Base-by-base conservation (phyloP, 2,329 filamentous ascomycete species). In the Arthrobotrys pseudoclavata region DNA sequence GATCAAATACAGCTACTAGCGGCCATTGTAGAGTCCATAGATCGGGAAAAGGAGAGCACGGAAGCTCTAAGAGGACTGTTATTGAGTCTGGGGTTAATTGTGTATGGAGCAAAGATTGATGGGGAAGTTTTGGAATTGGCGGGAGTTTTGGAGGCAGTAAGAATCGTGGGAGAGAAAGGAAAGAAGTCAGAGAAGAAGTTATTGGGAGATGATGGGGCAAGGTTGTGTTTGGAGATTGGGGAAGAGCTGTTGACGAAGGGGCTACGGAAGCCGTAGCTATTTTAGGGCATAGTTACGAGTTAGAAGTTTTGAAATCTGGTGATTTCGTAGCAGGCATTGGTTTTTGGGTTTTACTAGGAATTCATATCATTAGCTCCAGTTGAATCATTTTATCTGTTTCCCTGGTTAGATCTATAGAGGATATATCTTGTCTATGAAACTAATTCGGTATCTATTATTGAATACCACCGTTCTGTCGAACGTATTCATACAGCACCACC, bases 1-100 rank as follows among this genome's bases (percentile, higher is more conserved):
- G 90, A 92, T 74, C 91, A 96, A 82, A 88, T 96, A 0, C 94
- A 97, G 83, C 85, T 98, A 4, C 89, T 91, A 0, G 94, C 94
- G 0, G 91, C 92, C 0, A 84, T 96, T 6, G 85, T 97, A 0
- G 94, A 97, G 83, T 91, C 92, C 1, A 88, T 95, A 0, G 83
- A 83, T 18, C 83, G 84, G 4, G 87, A 89, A 76, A 69, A 83
- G 55, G 83, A 87, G 79, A 87, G 84, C 82, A 83, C 83, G 10
- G 94, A 97, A 81, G 91, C 92, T 0, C 84, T 94, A 13, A 92
- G 91, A 81, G 93, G 93, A 0, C 89, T 94, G 83, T 81, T 97
- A 37, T 86, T 94, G 15, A 91, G 91, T 1, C 83, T 97, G 18
- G 95, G 94, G 0, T 88, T 93, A 80, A 83, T 97, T 26, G 87